Conservation (phyloP, 805 yeast genomes). For the Isabelozyma pseudorhagii region DNA sequence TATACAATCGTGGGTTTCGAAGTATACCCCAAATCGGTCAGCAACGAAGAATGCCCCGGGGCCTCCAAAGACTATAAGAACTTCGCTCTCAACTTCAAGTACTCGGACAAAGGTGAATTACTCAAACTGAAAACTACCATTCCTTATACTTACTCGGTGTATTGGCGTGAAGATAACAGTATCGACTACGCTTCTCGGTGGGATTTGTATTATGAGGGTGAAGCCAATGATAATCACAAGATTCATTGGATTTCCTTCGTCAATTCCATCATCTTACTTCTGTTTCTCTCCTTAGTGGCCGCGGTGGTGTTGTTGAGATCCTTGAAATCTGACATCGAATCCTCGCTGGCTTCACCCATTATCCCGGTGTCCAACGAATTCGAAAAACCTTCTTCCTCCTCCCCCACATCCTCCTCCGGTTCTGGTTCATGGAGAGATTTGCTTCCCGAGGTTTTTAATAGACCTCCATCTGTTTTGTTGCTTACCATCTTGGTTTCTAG, state of each 20-base stretch:
- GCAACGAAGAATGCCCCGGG: constrained; percentile 69
- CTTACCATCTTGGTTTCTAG: constrained; percentile 62
- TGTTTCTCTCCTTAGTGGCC: constrained; percentile 60
- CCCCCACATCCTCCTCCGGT: not conserved
- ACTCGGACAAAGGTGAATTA: constrained; percentile 18
- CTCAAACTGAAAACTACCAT: constrained; percentile 38
- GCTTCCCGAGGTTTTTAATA: constrained; percentile 49
- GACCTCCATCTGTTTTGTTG: constrained; percentile 47
- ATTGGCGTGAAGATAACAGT: constrained; percentile 79
- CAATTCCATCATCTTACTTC: constrained; percentile 65
- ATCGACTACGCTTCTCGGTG: constrained; percentile 68
- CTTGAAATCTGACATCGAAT: constrained; percentile 47
- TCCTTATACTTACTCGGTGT: constrained; percentile 81
- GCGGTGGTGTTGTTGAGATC: constrained; percentile 61
- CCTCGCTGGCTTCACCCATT: constrained; percentile 2
- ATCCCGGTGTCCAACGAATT: constrained; percentile 6
- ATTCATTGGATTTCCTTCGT: constrained; percentile 79
- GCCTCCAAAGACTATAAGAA: constrained; percentile 58
- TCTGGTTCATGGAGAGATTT: constrained; percentile 51
- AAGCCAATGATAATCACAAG: constrained; percentile 36
- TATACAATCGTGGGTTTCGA: constrained; percentile 80
- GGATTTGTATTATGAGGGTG: constrained; percentile 65
- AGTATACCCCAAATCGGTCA: constrained; percentile 80
- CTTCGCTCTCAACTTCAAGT: constrained; percentile 47
- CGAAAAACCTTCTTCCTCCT: too few relatives aligned